phyloP scores from a whole-genome alignment of 805 yeast genomes.

The Henningerozyma blattae region DNA sequence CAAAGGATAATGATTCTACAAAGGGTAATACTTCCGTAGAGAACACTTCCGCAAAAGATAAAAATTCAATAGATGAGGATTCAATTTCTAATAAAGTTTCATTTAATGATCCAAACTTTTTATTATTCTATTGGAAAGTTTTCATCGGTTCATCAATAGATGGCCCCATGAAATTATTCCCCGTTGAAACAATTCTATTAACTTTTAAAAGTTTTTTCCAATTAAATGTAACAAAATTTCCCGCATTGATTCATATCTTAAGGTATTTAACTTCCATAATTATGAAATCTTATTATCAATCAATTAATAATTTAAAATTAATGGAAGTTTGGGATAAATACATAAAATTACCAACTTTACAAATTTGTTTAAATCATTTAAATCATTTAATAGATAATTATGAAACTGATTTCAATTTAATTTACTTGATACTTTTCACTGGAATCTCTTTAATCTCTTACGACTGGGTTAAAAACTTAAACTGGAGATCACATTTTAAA shows the following conservation, averaged over 20 bases:
- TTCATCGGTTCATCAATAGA: slow-evolving; percentile 1
- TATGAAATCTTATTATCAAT: slow-evolving; percentile 4
- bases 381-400: neutral
- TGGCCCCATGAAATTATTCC: slow-evolving; percentile 3
- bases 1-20: neutral
- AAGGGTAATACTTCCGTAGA: neutral
- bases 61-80: neutral
- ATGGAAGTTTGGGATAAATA: slow-evolving; percentile 6
- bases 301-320: slow-evolving; percentile 1
- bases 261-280: slow-evolving; percentile 3
- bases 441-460: neutral
- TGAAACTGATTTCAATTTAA: neutral
- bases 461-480: neutral
- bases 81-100: neutral
- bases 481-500: slow-evolving; percentile 6
- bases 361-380: neutral
- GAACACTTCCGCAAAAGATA: neutral
- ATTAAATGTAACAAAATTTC: neutral
- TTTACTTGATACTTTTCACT: neutral
- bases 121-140: slow-evolving; percentile 4
- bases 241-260: slow-evolving; percentile 1
- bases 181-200: slow-evolving; percentile 1
- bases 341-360: slow-evolving; percentile 4
- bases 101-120: slow-evolving; percentile 2
- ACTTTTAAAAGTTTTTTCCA: slow-evolving; percentile 1